Conservation (phyloP, 352 stramenopile genomes). For the Poterioochromonas sp. region DNA sequence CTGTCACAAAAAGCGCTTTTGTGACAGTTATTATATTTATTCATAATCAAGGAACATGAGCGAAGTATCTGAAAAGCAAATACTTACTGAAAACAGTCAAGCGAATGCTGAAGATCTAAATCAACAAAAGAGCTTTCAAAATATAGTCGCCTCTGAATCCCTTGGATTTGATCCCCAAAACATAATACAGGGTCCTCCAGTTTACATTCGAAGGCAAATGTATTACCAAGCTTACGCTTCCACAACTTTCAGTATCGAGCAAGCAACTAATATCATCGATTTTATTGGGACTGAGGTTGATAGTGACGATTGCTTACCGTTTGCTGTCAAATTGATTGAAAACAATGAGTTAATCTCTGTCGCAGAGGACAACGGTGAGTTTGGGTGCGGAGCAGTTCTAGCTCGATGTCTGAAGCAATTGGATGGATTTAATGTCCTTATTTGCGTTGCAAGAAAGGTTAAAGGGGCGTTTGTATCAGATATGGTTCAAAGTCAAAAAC, state of each 20-base stretch:
- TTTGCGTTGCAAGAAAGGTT: not conserved
- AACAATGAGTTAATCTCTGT: not conserved
- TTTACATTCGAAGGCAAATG: not conserved
- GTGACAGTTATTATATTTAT: too few species aligned
- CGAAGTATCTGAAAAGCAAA: too few species aligned
- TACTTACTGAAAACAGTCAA: too few species aligned
- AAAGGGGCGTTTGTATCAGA: not conserved
- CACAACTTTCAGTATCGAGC: not conserved
- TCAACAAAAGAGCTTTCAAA: too few species aligned
- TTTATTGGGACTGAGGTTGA: not conserved
- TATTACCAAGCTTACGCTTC: not conserved
- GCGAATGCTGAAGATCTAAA: too few species aligned
- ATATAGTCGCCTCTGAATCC: too few species aligned
- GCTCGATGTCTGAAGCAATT: not conserved
- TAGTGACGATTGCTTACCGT: not conserved
- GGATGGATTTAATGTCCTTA: not conserved
- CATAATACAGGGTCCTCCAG: not conserved
- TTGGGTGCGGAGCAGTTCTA: not conserved
- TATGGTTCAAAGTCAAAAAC: not conserved
- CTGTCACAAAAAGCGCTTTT: too few species aligned
- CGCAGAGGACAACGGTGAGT: constrained; percentile 17
- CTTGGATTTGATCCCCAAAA: constrained; percentile 17
- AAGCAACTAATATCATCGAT: constrained; percentile 15
- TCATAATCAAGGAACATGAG: too few species aligned
- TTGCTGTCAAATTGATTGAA: not conserved